Conservation (phyloP, 176 grass and related monocot genomes). For the Oryza nivara region DNA sequence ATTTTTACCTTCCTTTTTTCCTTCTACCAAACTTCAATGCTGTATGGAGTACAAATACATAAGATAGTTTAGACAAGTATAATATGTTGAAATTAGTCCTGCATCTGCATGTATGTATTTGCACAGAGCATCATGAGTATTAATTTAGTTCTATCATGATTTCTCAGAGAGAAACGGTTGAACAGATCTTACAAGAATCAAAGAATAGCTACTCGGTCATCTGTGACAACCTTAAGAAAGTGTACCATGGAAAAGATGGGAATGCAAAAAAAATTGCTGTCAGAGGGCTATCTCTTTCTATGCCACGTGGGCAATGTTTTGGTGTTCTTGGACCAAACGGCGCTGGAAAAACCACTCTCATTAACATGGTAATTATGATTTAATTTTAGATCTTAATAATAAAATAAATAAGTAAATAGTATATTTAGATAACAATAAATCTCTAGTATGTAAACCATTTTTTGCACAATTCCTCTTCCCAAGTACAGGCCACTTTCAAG, state of each 20-base stretch:
- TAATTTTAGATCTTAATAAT: neutral
- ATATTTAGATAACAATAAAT: no score
- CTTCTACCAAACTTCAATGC: neutral
- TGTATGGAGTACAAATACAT: neutral
- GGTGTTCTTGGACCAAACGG: slow-evolving; percentile 96
- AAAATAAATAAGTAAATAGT: no score
- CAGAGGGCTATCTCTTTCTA: slow-evolving; percentile 70
- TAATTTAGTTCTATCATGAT: neutral
- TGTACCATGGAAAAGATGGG: slow-evolving; percentile 74
- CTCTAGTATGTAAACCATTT: neutral
- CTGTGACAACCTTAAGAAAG: slow-evolving; percentile 76
- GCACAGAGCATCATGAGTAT: neutral
- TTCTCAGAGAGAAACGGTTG: slow-evolving; percentile 69
- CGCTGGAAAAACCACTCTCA: slow-evolving; percentile 91
- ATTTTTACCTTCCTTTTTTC: neutral
- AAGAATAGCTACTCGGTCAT: slow-evolving; percentile 57
- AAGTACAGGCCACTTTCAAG: slow-evolving; percentile 8
- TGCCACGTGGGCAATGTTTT: slow-evolving; percentile 77
- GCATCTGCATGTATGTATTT: neutral
- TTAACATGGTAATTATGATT: slow-evolving; percentile 72
- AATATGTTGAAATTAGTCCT: neutral
- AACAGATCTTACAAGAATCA: slow-evolving; percentile 51
- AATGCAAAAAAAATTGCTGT: slow-evolving; percentile 79
- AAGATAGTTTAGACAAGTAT: no score
- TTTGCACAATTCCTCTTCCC: neutral